phyloP scores from a whole-genome alignment of 2,329 filamentous ascomycete species.

The Sclerotinia trifoliorum region DNA sequence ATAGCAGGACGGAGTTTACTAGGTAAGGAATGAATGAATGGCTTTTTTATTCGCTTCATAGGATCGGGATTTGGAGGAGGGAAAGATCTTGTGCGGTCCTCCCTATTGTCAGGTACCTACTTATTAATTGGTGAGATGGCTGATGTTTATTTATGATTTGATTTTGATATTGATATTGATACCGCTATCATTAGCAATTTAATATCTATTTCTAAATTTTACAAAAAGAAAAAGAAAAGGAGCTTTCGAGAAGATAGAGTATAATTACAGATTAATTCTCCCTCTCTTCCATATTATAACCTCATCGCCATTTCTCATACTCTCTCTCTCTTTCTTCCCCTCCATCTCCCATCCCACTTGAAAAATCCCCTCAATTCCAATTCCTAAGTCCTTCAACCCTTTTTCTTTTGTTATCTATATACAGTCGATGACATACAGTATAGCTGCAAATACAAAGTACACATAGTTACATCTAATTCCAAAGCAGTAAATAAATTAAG shows the following conservation, averaged over 20 bases:
- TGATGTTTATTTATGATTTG: not conserved
- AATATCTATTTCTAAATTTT: not conserved
- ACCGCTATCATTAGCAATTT: slow-evolving; percentile 8
- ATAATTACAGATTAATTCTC: not conserved
- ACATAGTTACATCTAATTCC: no score
- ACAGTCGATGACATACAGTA: no score
- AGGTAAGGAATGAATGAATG: no score
- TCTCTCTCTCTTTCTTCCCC: not conserved
- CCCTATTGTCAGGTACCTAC: not conserved
- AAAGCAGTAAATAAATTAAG: no score
- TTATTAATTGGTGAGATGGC: not conserved
- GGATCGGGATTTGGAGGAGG: not conserved
- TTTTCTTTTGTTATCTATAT: rapidly evolving
- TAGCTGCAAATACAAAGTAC: no score
- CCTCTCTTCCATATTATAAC: no score
- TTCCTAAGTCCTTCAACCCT: no score
- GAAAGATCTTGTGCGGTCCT: not conserved
- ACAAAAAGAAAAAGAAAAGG: not conserved
- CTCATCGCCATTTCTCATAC: not conserved
- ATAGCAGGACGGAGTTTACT: not conserved
- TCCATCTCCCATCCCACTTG: not conserved
- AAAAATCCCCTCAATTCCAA: not conserved
- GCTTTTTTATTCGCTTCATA: not conserved
- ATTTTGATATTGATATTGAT: slow-evolving; percentile 13
- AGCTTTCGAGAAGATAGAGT: no score